Evolutionary conservation across 768 basidiomycete species (phyloP).

Genomic region (Suillus occidentalis): DNA sequence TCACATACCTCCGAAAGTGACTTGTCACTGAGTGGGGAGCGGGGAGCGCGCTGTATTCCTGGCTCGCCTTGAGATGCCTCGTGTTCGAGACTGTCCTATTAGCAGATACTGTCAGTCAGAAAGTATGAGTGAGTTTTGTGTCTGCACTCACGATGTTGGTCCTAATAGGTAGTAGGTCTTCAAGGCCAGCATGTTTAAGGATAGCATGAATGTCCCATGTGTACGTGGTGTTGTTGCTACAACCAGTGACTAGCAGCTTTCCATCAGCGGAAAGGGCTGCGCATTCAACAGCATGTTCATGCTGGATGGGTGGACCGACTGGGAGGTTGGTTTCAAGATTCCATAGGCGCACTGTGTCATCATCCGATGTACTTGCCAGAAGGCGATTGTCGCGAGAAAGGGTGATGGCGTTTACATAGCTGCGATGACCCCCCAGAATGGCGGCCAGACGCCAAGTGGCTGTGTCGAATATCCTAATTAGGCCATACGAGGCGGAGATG

Average conservation of each 20-base stretch:
- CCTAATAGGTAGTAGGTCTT: background rate
- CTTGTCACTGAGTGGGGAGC: background rate
- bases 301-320: background rate
- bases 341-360: background rate
- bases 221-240: background rate
- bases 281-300: fast-evolving
- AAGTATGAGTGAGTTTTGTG: background rate
- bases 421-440: background rate
- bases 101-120: background rate
- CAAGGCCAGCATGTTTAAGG: background rate
- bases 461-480: too few relatives aligned
- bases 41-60: background rate
- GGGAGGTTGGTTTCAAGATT: background rate
- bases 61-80: background rate
- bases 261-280: background rate
- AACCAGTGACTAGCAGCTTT: background rate
- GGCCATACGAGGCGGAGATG: background rate
- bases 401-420: background rate
- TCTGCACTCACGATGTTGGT: background rate
- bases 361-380: background rate
- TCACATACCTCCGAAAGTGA: background rate
- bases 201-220: background rate
- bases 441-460: too few relatives aligned
- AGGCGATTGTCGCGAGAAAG: background rate
- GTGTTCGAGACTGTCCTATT: background rate